Percentiles rank a stretch among this genome's conserved stretches.
Conservation (phyloP, 495 filamentous ascomycete genomes). For the Lophiotrema nucula region DNA sequence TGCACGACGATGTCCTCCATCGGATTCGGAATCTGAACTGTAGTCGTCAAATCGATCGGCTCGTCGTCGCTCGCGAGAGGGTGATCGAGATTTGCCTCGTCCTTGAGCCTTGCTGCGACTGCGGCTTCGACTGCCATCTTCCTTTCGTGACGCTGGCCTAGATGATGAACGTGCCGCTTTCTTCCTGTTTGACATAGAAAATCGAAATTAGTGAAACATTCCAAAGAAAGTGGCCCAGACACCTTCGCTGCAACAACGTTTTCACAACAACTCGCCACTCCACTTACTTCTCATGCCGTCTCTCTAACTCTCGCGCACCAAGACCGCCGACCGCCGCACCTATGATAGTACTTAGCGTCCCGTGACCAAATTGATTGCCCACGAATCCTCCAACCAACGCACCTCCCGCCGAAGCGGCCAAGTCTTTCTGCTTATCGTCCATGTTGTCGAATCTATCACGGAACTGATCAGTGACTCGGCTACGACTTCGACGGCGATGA, state of each 20-base stretch:
- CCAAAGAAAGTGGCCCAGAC: not conserved
- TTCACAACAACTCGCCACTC: not conserved
- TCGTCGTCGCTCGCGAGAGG: constrained; percentile 8
- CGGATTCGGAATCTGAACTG: constrained; percentile 20
- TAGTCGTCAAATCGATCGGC: constrained; percentile 3
- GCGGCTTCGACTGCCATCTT: constrained; percentile 10
- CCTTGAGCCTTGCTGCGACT: constrained; percentile 4
- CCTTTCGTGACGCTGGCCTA: not conserved
- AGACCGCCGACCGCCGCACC: constrained; percentile 28
- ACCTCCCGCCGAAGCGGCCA: constrained; percentile 32
- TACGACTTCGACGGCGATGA: constrained; percentile 18
- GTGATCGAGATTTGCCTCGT: constrained; percentile 5
- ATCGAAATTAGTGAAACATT: constrained; percentile 16
- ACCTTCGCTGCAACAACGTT: not conserved
- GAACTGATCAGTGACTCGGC: constrained; percentile 32
- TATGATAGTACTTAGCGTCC: constrained; percentile 33
- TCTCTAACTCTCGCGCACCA: constrained; percentile 29
- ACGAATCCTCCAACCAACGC: constrained; percentile 34
- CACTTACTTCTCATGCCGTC: constrained; percentile 33
- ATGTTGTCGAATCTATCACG: constrained; percentile 30
- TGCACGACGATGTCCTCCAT: constrained; percentile 5
- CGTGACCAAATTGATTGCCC: constrained; percentile 20
- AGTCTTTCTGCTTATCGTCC: constrained; percentile 22
- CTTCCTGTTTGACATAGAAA: constrained; percentile 6
- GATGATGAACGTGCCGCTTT: constrained; percentile 4